Evolutionary conservation across 805 yeast species (phyloP).

Genomic region (Candida patagonica): DNA sequence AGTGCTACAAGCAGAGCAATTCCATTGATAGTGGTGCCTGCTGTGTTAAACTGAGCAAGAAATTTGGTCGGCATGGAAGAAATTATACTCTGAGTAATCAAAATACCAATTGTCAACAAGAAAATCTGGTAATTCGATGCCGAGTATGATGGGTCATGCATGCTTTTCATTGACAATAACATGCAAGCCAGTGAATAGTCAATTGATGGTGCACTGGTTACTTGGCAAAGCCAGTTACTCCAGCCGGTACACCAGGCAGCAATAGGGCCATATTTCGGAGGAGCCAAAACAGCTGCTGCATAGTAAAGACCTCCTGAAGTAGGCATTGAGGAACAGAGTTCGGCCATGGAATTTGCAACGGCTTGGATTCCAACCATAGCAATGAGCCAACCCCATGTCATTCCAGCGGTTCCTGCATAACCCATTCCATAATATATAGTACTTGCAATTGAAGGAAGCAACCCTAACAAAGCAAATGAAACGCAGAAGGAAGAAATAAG

Average conservation of each 20-base stretch:
- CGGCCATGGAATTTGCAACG: slow-evolving; percentile 54
- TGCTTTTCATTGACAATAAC: slow-evolving; percentile 43
- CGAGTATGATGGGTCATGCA: slow-evolving; percentile 32
- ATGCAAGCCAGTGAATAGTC: slow-evolving; percentile 47
- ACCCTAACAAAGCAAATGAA: slow-evolving; percentile 56
- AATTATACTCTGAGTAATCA: slow-evolving; percentile 38
- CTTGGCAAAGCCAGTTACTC: slow-evolving; percentile 56
- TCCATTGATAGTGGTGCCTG: slow-evolving; percentile 43
- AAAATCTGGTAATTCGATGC: slow-evolving; percentile 43
- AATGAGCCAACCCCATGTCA: slow-evolving; percentile 54
- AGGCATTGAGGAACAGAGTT: slow-evolving; percentile 56
- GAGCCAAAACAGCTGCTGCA: slow-evolving; percentile 54
- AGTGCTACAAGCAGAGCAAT: slow-evolving; percentile 43
- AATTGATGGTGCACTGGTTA: slow-evolving; percentile 54
- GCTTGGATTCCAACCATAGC: slow-evolving; percentile 47
- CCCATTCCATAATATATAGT: slow-evolving; percentile 51
- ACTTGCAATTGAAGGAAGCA: slow-evolving; percentile 57
- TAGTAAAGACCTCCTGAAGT: slow-evolving; percentile 63
- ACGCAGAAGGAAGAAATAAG: slow-evolving; percentile 52
- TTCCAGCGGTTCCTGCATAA: slow-evolving; percentile 53
- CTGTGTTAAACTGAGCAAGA: slow-evolving; percentile 42
- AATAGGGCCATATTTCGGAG: slow-evolving; percentile 43
- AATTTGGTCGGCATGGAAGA: slow-evolving; percentile 46
- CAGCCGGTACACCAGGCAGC: slow-evolving; percentile 57
- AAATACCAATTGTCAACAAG: slow-evolving; percentile 44